These are phyloP conservation scores for Mariannaea elegans DNA, from an alignment of 2,329 filamentous ascomycete genomes.

Conservation along the genomic window DNA sequence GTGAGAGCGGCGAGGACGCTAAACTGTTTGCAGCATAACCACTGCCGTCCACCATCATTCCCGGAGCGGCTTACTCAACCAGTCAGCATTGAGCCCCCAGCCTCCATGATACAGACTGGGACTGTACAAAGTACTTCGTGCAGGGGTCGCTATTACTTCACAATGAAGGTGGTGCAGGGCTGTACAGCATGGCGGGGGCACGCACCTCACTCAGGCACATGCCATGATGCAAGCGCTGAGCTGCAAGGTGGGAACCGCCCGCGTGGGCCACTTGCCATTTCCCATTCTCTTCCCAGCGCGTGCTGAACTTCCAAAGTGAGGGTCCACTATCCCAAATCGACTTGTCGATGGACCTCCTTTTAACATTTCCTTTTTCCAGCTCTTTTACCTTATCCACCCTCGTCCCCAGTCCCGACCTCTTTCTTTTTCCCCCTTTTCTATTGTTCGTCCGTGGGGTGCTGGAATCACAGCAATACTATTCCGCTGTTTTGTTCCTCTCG, in stretches of 20 bases:
- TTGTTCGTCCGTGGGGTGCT: neutral
- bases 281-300: neutral
- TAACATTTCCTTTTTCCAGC: conserved; percentile 21
- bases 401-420: conserved; percentile 32
- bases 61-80: neutral
- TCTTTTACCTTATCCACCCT: conserved; percentile 2
- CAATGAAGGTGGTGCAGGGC: no score
- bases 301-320: conserved; percentile 4
- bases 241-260: no score
- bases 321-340: conserved; percentile 33
- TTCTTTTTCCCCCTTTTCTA: conserved; percentile 20
- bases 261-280: neutral
- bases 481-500: neutral
- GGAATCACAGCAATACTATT: neutral
- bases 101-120: neutral
- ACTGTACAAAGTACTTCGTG: no score
- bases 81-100: neutral
- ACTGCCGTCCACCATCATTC: conserved; percentile 5
- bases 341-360: conserved; percentile 40
- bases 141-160: no score
- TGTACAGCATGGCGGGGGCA: no score
- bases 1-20: conserved; percentile 11
- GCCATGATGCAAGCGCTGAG: no score
- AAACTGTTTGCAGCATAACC: neutral
- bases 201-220: no score